A percentile compares a stretch with the other conserved stretches of the same genome.
phyloP scores from a whole-genome alignment of 345 rosid species.

The Eucalyptus sp. region DNA sequence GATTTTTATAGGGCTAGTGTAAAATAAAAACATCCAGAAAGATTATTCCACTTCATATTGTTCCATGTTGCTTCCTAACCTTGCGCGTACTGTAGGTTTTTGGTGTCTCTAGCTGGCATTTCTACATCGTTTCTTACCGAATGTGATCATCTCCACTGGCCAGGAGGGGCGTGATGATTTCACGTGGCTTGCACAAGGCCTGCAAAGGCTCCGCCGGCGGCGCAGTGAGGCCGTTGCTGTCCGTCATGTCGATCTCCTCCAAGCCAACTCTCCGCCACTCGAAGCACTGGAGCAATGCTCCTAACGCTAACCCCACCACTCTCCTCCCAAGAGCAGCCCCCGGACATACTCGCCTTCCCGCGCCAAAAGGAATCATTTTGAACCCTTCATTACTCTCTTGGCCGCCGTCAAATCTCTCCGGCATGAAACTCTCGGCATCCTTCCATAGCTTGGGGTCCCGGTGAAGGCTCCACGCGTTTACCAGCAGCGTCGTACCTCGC shows the following conservation, averaged over 20 bases:
- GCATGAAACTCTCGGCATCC: slow-evolving; percentile 1
- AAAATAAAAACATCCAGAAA: background rate
- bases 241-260: background rate
- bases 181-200: background rate
- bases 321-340: slow-evolving; percentile 1
- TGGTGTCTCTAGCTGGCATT: background rate
- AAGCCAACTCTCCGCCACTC: slow-evolving; percentile 4
- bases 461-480: slow-evolving; percentile 20
- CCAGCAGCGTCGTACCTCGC: slow-evolving; percentile 15
- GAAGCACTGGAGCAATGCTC: slow-evolving; percentile 9
- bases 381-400: background rate
- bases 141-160: background rate
- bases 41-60: background rate
- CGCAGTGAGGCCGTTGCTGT: background rate
- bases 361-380: slow-evolving; percentile 11
- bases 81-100: too few relatives aligned
- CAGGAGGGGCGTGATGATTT: background rate
- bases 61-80: background rate
- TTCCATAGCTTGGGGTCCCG: slow-evolving; percentile 7
- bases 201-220: background rate
- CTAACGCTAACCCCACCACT: background rate
- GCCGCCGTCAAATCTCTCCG: background rate
- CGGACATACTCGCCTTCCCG: slow-evolving; percentile 12
- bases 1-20: background rate
- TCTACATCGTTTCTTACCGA: background rate